These are phyloP conservation scores for Hyaloscypha finlandica DNA, from an alignment of 495 filamentous ascomycete genomes.

Conservation along the genomic window DNA sequence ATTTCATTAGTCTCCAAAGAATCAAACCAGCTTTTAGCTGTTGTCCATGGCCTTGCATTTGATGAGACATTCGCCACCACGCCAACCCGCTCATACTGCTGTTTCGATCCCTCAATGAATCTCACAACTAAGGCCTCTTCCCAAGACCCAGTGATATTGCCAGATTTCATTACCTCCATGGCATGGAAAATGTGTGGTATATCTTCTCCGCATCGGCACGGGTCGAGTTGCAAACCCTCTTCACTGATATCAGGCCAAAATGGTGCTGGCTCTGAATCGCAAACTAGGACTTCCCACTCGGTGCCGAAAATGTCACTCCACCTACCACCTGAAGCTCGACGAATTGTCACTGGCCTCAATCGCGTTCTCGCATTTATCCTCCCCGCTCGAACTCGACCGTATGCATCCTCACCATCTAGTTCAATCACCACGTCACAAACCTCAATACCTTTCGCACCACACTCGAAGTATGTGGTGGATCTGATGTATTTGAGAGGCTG, in stretches of 20 bases:
- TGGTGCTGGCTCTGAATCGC: background rate
- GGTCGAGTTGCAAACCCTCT: background rate
- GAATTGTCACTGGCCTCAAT: background rate
- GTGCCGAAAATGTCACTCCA: background rate
- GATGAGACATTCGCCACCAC: slow-evolving; percentile 2
- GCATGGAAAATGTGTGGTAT: background rate
- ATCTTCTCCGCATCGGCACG: background rate
- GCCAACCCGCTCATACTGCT: slow-evolving; percentile 4
- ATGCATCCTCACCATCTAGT: slow-evolving; percentile 4
- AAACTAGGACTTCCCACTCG: background rate
- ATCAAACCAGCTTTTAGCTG: slow-evolving; percentile 7
- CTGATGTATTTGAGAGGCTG: slow-evolving; percentile 9
- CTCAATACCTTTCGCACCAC: slow-evolving; percentile 6
- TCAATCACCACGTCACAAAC: background rate
- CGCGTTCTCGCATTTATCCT: background rate
- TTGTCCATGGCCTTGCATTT: background rate
- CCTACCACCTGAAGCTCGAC: background rate
- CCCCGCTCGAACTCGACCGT: background rate
- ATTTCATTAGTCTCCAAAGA: background rate
- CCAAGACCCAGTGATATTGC: background rate
- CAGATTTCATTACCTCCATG: background rate
- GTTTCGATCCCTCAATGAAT: background rate
- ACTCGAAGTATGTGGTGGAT: slow-evolving; percentile 15
- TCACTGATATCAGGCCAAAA: slow-evolving; percentile 5
- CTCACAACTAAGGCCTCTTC: slow-evolving; percentile 6